Conservation (phyloP, 2,329 filamentous ascomycete genomes). For the Microsporum audouinii region DNA sequence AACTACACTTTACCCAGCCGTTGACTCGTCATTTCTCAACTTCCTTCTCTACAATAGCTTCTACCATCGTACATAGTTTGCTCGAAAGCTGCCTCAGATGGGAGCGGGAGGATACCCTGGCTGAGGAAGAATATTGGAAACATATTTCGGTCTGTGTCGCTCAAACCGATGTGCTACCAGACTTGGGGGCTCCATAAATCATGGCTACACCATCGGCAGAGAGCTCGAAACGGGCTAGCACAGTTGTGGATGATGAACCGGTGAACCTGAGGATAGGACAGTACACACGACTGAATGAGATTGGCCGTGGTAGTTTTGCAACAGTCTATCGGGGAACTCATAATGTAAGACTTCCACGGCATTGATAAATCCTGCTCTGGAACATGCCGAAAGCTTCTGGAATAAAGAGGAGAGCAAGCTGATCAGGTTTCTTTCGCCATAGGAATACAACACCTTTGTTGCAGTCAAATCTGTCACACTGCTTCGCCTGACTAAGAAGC, state of each 20-base stretch:
- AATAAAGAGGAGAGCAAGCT: background rate
- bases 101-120: background rate
- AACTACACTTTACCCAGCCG: background rate
- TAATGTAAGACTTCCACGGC: conserved; percentile 50
- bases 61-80: background rate
- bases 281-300: conserved; percentile 75
- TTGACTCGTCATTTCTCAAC: background rate
- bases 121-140: background rate
- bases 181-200: conserved; percentile 5
- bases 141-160: background rate
- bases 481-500: conserved; percentile 81
- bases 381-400: background rate
- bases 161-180: conserved; percentile 1
- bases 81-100: background rate
- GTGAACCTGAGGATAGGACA: conserved; percentile 50
- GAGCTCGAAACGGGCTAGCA: conserved; percentile 27
- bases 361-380: background rate
- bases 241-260: conserved; percentile 19
- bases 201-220: conserved; percentile 27
- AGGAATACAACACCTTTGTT: conserved; percentile 61
- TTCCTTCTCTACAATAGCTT: background rate
- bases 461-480: conserved; percentile 96
- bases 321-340: conserved; percentile 83
- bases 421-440: conserved; percentile 3
- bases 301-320: conserved; percentile 95